A percentile compares a stretch with the other conserved stretches of the same genome.
These are phyloP conservation scores for Blastobotrys buckinghamii DNA, from an alignment of 1,139 yeast species.

Conservation along the genomic window DNA sequence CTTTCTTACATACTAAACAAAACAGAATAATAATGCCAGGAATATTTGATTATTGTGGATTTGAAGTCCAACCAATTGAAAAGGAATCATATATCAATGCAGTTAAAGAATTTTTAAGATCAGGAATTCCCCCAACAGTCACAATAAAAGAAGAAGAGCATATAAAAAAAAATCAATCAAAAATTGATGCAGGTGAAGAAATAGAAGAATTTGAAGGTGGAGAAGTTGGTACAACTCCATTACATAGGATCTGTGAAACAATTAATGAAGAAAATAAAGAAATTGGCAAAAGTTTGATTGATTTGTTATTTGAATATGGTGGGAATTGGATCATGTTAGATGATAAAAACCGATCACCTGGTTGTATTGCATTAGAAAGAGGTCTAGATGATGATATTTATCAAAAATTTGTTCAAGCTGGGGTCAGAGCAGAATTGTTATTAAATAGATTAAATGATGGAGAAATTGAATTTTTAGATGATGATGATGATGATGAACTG, in stretches of 20 bases:
- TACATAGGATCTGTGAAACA: conserved; percentile 46
- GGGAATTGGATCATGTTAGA: conserved; percentile 80
- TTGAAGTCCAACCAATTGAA: conserved; percentile 51
- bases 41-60: conserved; percentile 59
- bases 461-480: conserved; percentile 19
- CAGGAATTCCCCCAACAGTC: conserved; percentile 77
- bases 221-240: conserved; percentile 63
- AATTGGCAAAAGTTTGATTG: conserved; percentile 52
- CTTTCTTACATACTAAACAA: neutral
- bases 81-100: conserved; percentile 39
- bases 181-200: conserved; percentile 12
- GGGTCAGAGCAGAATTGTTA: conserved; percentile 82
- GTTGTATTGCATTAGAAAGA: conserved; percentile 46
- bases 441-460: conserved; percentile 59
- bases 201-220: conserved; percentile 22
- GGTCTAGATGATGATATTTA: conserved; percentile 34
- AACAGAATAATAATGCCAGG: neutral
- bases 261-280: conserved; percentile 39
- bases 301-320: conserved; percentile 69
- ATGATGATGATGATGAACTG: conserved; percentile 42
- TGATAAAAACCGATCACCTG: conserved; percentile 64
- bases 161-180: conserved; percentile 4
- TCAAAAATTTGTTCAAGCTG: conserved; percentile 67
- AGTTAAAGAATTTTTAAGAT: conserved; percentile 43
- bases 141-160: conserved; percentile 66